phyloP scores from a whole-genome alignment of 2,329 filamentous ascomycete genomes.

The Ambrosiella beaveri region DNA sequence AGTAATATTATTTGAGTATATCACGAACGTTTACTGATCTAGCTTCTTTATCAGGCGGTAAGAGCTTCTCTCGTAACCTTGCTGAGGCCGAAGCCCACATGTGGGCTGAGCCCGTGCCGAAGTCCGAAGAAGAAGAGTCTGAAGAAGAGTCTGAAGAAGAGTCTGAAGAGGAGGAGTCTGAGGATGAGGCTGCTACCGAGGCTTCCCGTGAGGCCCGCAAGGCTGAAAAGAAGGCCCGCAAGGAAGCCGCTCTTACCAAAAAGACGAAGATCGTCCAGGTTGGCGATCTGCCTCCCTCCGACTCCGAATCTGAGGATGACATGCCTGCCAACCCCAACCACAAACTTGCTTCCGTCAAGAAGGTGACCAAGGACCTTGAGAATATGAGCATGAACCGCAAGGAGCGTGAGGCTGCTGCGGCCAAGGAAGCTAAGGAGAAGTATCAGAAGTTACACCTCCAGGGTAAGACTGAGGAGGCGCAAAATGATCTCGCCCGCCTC shows the following conservation, averaged over 20 bases:
- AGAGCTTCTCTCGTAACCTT: constrained; percentile 86
- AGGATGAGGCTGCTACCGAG: constrained; percentile 28
- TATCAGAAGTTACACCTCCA: constrained; percentile 85
- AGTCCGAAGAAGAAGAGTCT: constrained; percentile 34
- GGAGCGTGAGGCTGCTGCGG: constrained; percentile 61
- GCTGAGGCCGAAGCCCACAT: constrained; percentile 73
- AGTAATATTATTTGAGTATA: background rate
- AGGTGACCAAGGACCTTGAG: constrained; percentile 37
- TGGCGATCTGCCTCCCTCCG: constrained; percentile 68
- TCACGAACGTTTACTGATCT: background rate
- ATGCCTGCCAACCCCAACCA: constrained; percentile 90
- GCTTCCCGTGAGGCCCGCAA: constrained; percentile 70
- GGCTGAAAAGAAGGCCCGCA: constrained; percentile 74
- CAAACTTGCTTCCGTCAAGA: constrained; percentile 24
- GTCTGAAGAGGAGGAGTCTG: constrained; percentile 27
- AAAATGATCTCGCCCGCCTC: constrained; percentile 71
- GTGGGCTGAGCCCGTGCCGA: constrained; percentile 39
- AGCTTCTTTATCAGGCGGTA: constrained; percentile 47
- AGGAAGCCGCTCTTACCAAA: constrained; percentile 70
- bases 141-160: constrained; percentile 35
- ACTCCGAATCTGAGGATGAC: constrained; percentile 37
- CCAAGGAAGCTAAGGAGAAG: constrained; percentile 71
- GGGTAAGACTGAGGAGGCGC: constrained; percentile 92
- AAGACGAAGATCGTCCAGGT: constrained; percentile 58
- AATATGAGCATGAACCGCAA: constrained; percentile 33